phyloP scores from a whole-genome alignment of 2,329 filamentous ascomycete genomes.

The Trichoderma koningii region DNA sequence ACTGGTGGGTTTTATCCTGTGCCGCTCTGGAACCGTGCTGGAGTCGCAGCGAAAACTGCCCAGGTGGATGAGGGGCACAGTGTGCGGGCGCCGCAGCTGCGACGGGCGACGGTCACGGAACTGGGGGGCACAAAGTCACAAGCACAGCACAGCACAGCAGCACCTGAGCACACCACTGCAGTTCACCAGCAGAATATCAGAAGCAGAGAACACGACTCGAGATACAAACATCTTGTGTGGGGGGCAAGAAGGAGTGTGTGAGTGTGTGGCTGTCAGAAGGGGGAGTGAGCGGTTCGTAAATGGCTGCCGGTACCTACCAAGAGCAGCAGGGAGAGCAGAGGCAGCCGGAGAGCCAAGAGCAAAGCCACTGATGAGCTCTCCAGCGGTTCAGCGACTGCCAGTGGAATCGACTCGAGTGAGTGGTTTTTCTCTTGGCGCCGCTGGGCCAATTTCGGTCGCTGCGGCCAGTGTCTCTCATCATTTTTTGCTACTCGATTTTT shows the following conservation, averaged over 20 bases:
- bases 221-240: background rate
- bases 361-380: too few species aligned
- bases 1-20: background rate
- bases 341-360: too few species aligned
- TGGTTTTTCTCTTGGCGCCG: constrained; percentile 18
- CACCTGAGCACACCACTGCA: constrained; percentile 7
- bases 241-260: background rate
- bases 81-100: constrained; percentile 11
- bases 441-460: background rate
- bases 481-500: background rate
- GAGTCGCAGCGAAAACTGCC: background rate
- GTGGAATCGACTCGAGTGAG: constrained; percentile 7
- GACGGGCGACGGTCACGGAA: constrained; percentile 1
- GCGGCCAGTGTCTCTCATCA: background rate
- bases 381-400: too few species aligned
- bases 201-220: background rate
- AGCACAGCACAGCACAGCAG: constrained; percentile 8
- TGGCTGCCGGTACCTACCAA: background rate
- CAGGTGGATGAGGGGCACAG: constrained; percentile 3
- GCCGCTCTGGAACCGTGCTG: constrained; percentile 4
- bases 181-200: background rate
- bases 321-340: background rate
- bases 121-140: constrained; percentile 9
- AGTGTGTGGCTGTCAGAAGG: background rate
- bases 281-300: constrained; percentile 10